Evolutionary conservation across 495 filamentous ascomycete genomes (phyloP).

Genomic region (Diplogelasinospora grovesii): DNA sequence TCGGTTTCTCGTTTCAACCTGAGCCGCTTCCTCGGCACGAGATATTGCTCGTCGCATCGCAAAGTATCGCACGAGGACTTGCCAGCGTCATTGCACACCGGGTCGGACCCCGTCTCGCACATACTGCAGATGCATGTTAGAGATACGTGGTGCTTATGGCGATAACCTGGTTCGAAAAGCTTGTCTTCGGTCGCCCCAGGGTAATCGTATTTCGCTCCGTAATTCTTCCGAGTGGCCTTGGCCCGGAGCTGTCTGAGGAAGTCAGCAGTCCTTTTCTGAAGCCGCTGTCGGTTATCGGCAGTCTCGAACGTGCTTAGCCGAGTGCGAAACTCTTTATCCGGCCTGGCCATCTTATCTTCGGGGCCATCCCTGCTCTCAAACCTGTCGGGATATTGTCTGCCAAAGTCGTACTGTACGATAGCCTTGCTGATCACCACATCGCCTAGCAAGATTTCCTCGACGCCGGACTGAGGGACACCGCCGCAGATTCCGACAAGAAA

Average conservation of each 20-base stretch:
- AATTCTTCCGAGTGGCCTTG: background rate
- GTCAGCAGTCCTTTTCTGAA: conserved; percentile 10
- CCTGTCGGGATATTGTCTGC: conserved; percentile 26
- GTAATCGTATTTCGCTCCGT: conserved; percentile 8
- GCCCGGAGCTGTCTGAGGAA: conserved; percentile 11
- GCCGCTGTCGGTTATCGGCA: conserved; percentile 2
- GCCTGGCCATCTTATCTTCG: conserved; percentile 26
- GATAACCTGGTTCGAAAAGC: conserved; percentile 26
- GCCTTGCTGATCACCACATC: conserved; percentile 40
- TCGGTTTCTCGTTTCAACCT: background rate
- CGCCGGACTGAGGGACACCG: conserved; percentile 16
- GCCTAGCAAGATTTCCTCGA: conserved; percentile 28
- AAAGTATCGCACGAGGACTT: conserved; percentile 6
- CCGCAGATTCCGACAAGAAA: conserved; percentile 33
- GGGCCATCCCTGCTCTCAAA: conserved; percentile 22
- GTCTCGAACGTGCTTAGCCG: conserved; percentile 20
- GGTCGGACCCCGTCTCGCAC: no score
- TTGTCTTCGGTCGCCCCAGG: conserved; percentile 23
- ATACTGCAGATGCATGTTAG: conserved; percentile 1
- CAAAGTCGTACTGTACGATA: conserved; percentile 33
- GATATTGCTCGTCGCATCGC: conserved; percentile 10
- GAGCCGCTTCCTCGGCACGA: conserved; percentile 11
- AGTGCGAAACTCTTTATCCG: conserved; percentile 25
- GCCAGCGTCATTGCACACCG: conserved; percentile 6
- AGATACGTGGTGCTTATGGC: conserved; percentile 23